Conservation (phyloP, 2,329 filamentous ascomycete genomes). For the Alternaria arborescens region DNA sequence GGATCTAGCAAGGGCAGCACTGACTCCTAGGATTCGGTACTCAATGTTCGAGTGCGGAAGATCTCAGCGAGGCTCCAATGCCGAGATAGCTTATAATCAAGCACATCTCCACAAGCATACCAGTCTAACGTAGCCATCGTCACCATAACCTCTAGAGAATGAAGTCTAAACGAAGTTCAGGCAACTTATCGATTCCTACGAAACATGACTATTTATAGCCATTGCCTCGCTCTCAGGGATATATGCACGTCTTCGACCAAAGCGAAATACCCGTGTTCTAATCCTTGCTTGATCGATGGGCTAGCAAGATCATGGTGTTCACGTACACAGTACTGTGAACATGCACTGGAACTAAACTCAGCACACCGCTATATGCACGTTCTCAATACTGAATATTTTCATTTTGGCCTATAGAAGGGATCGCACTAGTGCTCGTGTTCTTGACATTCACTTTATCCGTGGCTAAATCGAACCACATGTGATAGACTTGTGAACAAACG, state of each 20-base stretch:
- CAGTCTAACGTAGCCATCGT: not conserved
- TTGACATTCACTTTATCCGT: not conserved
- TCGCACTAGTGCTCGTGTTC: not conserved
- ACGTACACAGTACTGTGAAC: not conserved
- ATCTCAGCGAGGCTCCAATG: not conserved
- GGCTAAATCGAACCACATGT: not conserved
- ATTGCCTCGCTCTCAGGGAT: not conserved
- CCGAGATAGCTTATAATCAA: not conserved
- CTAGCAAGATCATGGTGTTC: not conserved
- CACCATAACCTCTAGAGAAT: accelerated
- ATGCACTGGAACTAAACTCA: not conserved
- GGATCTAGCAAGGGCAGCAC: not conserved
- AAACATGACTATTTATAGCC: not conserved
- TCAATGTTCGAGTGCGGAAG: not conserved
- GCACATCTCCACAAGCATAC: not conserved
- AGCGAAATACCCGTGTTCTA: not conserved
- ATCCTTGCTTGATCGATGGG: not conserved
- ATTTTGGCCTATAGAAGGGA: not conserved
- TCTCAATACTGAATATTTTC: not conserved
- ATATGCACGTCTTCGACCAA: not conserved
- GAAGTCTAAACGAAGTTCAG: not conserved
- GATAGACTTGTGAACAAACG: not conserved
- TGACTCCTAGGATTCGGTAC: not conserved
- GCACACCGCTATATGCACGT: not conserved
- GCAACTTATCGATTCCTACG: accelerated